These are phyloP conservation scores for Quercus berberidifolia DNA, from an alignment of 306 rosid species.

Conservation along the genomic window DNA sequence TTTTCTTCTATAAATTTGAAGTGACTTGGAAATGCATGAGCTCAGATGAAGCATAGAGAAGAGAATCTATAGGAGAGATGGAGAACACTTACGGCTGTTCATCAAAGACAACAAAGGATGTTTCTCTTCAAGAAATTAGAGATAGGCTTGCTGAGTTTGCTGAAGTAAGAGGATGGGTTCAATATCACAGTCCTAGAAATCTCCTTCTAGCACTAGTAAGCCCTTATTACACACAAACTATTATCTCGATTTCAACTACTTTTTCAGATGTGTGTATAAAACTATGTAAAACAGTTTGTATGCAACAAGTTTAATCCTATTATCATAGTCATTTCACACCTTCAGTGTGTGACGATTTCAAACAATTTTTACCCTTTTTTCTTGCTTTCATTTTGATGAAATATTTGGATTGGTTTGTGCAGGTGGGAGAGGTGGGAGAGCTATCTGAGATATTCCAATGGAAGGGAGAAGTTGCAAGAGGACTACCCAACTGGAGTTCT, in stretches of 20 bases:
- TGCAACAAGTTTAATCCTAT: no score
- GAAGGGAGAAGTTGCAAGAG: slow-evolving; percentile 85
- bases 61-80: slow-evolving; percentile 22
- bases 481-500: slow-evolving; percentile 65
- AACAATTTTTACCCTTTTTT: neutral
- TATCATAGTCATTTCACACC: no score
- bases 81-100: slow-evolving; percentile 31
- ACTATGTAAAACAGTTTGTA: no score
- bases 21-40: slow-evolving; percentile 14
- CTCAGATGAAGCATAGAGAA: neutral
- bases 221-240: neutral
- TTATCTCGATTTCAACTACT: neutral
- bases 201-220: slow-evolving; percentile 76
- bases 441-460: slow-evolving; percentile 75
- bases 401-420: slow-evolving; percentile 1
- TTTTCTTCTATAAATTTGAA: slow-evolving; percentile 39
- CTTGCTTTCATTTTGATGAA: neutral
- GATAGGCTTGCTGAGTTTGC: slow-evolving; percentile 68
- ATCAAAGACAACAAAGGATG: slow-evolving; percentile 33
- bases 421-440: slow-evolving; percentile 89
- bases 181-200: slow-evolving; percentile 78
- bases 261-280: no score
- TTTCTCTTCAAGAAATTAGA: slow-evolving; percentile 70
- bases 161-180: slow-evolving; percentile 74
- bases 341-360: no score